Evolutionary conservation across 495 filamentous ascomycete genomes (phyloP).

Genomic region (Lophiostoma macrostomum): DNA sequence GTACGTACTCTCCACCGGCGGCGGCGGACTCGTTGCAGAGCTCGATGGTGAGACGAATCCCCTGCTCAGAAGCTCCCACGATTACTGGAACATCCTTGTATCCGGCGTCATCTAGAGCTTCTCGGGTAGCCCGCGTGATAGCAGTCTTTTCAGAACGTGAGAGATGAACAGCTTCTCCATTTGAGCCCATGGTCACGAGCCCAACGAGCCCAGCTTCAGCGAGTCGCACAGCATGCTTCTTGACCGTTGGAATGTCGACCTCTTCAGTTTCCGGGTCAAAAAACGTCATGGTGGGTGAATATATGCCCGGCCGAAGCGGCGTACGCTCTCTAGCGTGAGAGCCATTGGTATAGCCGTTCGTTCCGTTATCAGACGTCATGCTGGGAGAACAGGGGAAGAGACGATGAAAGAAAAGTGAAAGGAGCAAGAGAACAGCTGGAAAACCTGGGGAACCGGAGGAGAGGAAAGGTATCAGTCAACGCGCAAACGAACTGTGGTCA

Average conservation of each 20-base stretch:
- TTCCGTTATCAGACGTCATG: conserved; percentile 17
- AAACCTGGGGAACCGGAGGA: conserved; percentile 7
- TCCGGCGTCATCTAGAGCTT: conserved; percentile 76
- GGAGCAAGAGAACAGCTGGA: conserved; percentile 1
- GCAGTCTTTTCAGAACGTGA: conserved; percentile 68
- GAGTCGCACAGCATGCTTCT: conserved; percentile 75
- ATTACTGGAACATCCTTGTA: conserved; percentile 76
- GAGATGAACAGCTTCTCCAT: conserved; percentile 84
- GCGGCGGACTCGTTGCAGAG: conserved; percentile 65
- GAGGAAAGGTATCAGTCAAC: conserved; percentile 3
- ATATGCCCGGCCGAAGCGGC: conserved; percentile 78
- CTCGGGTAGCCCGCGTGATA: conserved; percentile 77
- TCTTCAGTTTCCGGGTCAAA: conserved; percentile 80
- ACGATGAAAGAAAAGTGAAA: neutral
- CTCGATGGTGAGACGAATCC: conserved; percentile 71
- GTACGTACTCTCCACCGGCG: conserved; percentile 73
- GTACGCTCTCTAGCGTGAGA: conserved; percentile 25
- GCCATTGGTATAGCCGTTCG: conserved; percentile 26
- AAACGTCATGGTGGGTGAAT: conserved; percentile 88
- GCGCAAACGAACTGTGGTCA: conserved; percentile 21
- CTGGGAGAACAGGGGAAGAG: conserved; percentile 8
- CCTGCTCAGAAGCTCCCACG: conserved; percentile 74
- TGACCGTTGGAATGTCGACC: conserved; percentile 74
- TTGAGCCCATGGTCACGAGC: conserved; percentile 85
- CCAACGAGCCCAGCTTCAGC: conserved; percentile 77